phyloP scores from a whole-genome alignment of 768 basidiomycete species.

The Thelephora ganbajun region DNA sequence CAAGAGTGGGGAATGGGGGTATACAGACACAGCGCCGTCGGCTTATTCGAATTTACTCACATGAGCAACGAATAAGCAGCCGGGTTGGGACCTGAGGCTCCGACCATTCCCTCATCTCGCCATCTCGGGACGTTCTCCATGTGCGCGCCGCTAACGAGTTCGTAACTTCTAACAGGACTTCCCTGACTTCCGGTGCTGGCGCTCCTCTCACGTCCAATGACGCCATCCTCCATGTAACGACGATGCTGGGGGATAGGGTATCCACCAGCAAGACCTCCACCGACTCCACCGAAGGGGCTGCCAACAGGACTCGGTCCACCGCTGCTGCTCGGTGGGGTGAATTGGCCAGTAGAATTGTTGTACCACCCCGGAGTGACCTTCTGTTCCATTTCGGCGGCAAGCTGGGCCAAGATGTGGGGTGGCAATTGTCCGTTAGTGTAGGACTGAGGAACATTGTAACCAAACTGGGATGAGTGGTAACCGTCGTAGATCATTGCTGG shows the following conservation, averaged over 20 bases:
- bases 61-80: too few species aligned
- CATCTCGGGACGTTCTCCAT: not conserved
- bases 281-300: not conserved
- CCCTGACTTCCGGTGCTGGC: not conserved
- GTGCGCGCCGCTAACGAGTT: not conserved
- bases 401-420: not conserved
- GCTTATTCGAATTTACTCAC: too few species aligned
- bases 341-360: not conserved
- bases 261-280: not conserved
- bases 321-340: not conserved
- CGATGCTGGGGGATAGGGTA: not conserved
- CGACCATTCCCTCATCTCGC: not conserved
- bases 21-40: too few species aligned
- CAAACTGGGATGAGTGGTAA: slow-evolving; percentile 11
- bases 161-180: not conserved
- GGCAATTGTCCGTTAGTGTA: not conserved
- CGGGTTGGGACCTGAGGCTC: too few species aligned
- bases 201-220: not conserved
- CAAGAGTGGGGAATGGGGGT: too few species aligned
- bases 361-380: not conserved
- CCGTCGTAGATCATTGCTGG: slow-evolving; percentile 34
- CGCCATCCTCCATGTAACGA: not conserved
- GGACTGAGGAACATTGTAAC: not conserved
- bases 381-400: not conserved
- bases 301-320: not conserved